Conservation (phyloP, 805 yeast genomes). For the Yarrowia sp. region DNA sequence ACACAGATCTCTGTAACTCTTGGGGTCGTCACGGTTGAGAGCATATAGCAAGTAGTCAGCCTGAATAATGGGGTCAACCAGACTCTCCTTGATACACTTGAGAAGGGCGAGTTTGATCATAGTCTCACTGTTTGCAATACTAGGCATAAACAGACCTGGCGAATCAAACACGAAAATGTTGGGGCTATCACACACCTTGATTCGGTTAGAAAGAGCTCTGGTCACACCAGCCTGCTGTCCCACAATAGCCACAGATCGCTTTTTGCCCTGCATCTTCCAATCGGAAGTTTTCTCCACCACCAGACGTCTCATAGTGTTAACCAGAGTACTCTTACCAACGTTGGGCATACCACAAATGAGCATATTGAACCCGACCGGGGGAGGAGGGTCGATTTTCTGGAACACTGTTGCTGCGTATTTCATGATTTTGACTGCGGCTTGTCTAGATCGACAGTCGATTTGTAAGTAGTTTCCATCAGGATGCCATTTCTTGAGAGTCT, state of each 20-base stretch:
- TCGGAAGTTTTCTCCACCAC: slow-evolving; percentile 34
- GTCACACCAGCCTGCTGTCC: slow-evolving; percentile 94
- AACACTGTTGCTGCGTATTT: slow-evolving; percentile 47
- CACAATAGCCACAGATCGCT: slow-evolving; percentile 65
- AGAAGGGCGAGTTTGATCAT: slow-evolving; percentile 73
- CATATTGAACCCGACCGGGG: slow-evolving; percentile 77
- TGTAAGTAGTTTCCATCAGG: slow-evolving; percentile 48
- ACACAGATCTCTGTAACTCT: slow-evolving; percentile 44
- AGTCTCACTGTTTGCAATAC: slow-evolving; percentile 58
- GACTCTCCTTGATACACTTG: slow-evolving; percentile 67
- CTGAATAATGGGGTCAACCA: slow-evolving; percentile 79
- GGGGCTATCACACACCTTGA: slow-evolving; percentile 59
- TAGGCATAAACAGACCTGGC: slow-evolving; percentile 89
- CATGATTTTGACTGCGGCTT: slow-evolving; percentile 53
- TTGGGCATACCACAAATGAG: slow-evolving; percentile 94
- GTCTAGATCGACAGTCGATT: slow-evolving; percentile 55
- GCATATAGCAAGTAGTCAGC: slow-evolving; percentile 81
- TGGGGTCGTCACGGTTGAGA: slow-evolving; percentile 49
- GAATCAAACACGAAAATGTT: slow-evolving; percentile 77
- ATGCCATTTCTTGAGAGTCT: slow-evolving; percentile 50
- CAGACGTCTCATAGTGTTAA: slow-evolving; percentile 64
- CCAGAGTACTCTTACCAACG: slow-evolving; percentile 90
- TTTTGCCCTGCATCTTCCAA: slow-evolving; percentile 37
- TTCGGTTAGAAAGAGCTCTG: slow-evolving; percentile 68
- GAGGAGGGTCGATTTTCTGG: slow-evolving; percentile 55